A percentile compares a stretch with the other conserved stretches of the same genome.
Conservation (phyloP, 192 early-diverging fungal genomes). For the Podila horticola region DNA sequence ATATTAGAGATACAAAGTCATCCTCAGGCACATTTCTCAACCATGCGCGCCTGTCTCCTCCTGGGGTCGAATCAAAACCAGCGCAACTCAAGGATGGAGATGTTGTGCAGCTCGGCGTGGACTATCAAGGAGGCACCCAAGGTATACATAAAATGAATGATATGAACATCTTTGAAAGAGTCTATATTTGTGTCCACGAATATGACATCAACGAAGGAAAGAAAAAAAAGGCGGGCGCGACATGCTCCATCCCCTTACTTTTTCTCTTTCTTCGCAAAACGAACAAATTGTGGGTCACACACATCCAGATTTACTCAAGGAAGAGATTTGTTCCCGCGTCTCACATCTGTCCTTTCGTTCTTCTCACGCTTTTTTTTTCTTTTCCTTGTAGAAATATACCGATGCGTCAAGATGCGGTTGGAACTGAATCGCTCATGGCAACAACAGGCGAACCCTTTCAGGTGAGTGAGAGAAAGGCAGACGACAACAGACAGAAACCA, state of each 20-base stretch:
- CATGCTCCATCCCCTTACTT: neutral
- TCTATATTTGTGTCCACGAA: neutral
- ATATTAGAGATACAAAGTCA: slow-evolving; percentile 92
- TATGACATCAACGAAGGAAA: neutral
- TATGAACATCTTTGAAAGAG: neutral
- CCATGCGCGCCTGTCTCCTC: slow-evolving; percentile 90
- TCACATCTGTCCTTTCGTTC: neutral
- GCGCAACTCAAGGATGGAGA: slow-evolving; percentile 89
- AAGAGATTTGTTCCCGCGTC: neutral
- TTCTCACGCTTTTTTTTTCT: neutral
- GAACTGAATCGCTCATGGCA: slow-evolving; percentile 80
- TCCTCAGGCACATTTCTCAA: slow-evolving; percentile 99
- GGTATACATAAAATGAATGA: slow-evolving; percentile 50
- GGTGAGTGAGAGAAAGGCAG: slow-evolving; percentile 38
- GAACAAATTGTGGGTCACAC: too few relatives aligned
- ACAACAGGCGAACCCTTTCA: slow-evolving; percentile 71
- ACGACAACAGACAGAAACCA: neutral
- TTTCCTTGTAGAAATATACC: slow-evolving; percentile 80
- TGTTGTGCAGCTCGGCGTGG: slow-evolving; percentile 95
- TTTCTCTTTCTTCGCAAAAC: too few relatives aligned
- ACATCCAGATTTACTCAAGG: too few relatives aligned
- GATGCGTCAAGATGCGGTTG: slow-evolving; percentile 90
- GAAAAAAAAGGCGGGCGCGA: too few relatives aligned
- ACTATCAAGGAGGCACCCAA: slow-evolving; percentile 93
- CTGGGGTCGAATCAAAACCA: slow-evolving; percentile 85